Evolutionary conservation across 2,329 filamentous ascomycete genomes (phyloP).

Genomic region (Microsporum canis): DNA sequence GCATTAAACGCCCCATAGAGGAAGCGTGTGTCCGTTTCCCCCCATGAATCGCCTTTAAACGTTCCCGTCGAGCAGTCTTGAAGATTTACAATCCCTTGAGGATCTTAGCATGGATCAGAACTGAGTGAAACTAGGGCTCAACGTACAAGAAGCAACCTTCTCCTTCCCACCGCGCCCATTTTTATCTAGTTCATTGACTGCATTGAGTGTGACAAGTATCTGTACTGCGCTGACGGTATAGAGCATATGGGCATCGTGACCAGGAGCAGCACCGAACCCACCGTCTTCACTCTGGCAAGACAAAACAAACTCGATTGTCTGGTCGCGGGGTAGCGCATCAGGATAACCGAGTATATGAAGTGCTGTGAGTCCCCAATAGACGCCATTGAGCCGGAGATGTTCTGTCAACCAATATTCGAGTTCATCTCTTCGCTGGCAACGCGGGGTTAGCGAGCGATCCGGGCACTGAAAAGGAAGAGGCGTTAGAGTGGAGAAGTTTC

Average conservation of each 20-base stretch:
- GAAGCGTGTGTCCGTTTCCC: slow-evolving; percentile 89
- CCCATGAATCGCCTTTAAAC: slow-evolving; percentile 92
- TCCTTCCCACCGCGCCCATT: slow-evolving; percentile 55
- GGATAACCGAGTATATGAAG: slow-evolving; percentile 74
- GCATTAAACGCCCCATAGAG: slow-evolving; percentile 84
- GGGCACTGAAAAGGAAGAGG: slow-evolving; percentile 11
- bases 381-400: slow-evolving; percentile 84
- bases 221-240: slow-evolving; percentile 94
- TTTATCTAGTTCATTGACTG: slow-evolving; percentile 67
- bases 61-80: slow-evolving; percentile 74
- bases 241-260: slow-evolving; percentile 90
- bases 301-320: slow-evolving; percentile 84
- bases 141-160: slow-evolving; percentile 67
- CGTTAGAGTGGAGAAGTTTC: slow-evolving; percentile 8
- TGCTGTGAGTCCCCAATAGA: slow-evolving; percentile 92
- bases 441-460: neutral
- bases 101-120: slow-evolving; percentile 3
- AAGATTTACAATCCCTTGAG: slow-evolving; percentile 61
- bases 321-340: slow-evolving; percentile 65
- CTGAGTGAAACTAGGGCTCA: slow-evolving; percentile 9
- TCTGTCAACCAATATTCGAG: slow-evolving; percentile 97
- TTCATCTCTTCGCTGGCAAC: slow-evolving; percentile 66
- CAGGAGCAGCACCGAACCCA: slow-evolving; percentile 86
- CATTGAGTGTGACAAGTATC: slow-evolving; percentile 77
- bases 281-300: slow-evolving; percentile 84